Evolutionary conservation across 495 filamentous ascomycete species (phyloP), one percentile per base, ranked within the genome.

Genomic region (Hypoxylon fuscum): DNA sequence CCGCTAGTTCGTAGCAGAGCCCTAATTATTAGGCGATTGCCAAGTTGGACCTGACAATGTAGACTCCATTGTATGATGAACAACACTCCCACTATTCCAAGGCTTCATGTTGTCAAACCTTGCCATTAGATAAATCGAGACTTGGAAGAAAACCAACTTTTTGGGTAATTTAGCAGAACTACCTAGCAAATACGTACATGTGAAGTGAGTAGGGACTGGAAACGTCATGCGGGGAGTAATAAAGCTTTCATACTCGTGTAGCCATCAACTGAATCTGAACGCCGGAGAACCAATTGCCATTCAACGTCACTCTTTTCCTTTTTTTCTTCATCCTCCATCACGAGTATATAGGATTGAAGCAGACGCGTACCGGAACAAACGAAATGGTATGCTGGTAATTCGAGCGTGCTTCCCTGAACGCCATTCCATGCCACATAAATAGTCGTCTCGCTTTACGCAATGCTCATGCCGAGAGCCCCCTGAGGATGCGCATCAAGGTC

Each of bases 401-500:
- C 51, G 35, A 44, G 14, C 41, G 22, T 41, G 40, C 46, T 45
- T 35, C 23, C 62, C 62, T 15, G 5, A 66, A 66, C 62, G 62
- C 62, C 62, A 47, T 38, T 34, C 45, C 38, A 56, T 66, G 55
- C 50, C 46, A 18, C 35, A 52, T 18, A 23, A n/a, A 46, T 8
- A 51, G 29, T 22, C 32, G 40, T 53, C 48, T 51, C 51, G 43
- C 20, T 43, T 56, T 47, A 66, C 32, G 62, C 55, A 51, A 59
- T 60, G 29, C 9, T 64, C 35, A 55, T 55, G 21, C 61, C 61
- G 29, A 17, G 6, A 25, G 55, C 12, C 6, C 78, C 80, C 8
- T 82, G 82, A 45, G 81, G 82, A 37, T 83, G 81, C 1, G 81
- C 90, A 59, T 97, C 93, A 6, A 97, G 82, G 72, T 97, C 93